Evolutionary conservation across 352 stramenopile species (phyloP), one percentile per base, ranked within the genome.

Genomic region (Aphanomyces invadans): DNA sequence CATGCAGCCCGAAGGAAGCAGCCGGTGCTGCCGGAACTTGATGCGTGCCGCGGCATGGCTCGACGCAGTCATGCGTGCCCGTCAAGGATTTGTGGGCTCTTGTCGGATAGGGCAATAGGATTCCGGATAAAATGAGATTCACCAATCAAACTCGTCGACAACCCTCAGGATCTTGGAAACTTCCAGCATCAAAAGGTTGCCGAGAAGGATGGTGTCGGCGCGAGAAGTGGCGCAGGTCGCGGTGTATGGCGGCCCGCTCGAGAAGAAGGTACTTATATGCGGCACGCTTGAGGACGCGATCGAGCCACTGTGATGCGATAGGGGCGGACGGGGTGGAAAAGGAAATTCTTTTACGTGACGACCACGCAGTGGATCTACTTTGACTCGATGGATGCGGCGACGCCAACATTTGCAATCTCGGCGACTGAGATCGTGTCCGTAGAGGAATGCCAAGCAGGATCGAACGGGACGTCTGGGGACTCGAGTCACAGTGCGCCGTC

Each of bases 331-430:
- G 81, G 81, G 38, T 94, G 85, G 85, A 89, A 86, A 67, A 90
- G 89, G 72, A 79, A 84, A 64, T 81, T 81, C 54, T 90, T 90
- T 42, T 70, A 92, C 26, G 73, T 94, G 62, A 92, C 81, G 23
- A 72, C 73, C 1, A 76, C 75, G 29, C 78, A 84, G 21, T 79
- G 80, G 44, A 75, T 85, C 67, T 85, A 86, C 70, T 94, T 89
- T 49, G 83, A 92, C 48, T 74, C 79, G 19, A 51, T 81, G 44
- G 75, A 82, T n/a, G 74, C 78, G 5, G 51, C 65, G 25, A 68
- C 76, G 31, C 70, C 82, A 3, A 55, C 56, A 12, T 82, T 77
- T 23, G 73, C 75, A 2, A 75, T 90, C 15, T 65, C 76, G 12
- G 87, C 82, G 3, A 77, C 79, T 68, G 84, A 93, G 67, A 86